These are phyloP conservation scores for Termitomyces sp. DNA, from an alignment of 768 basidiomycete species.

Conservation along the genomic window DNA sequence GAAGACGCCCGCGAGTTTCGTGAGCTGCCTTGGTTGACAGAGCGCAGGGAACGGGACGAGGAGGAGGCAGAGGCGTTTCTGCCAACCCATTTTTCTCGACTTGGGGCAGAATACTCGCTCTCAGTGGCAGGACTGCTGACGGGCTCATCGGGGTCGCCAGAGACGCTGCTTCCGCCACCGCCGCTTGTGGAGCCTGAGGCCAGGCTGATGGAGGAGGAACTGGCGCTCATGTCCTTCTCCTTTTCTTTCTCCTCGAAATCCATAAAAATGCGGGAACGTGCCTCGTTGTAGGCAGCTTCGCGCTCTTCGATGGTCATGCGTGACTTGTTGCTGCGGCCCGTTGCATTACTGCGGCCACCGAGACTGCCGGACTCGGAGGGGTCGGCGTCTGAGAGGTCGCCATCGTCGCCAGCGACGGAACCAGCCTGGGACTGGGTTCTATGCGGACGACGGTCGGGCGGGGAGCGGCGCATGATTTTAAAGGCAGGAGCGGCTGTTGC, in stretches of 20 bases:
- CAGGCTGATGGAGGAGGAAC: conserved; percentile 69
- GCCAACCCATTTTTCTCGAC: conserved; percentile 50
- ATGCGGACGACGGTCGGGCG: conserved; percentile 40
- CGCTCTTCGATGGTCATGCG: conserved; percentile 79
- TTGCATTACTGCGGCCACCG: conserved; percentile 61
- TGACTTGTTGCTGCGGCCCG: conserved; percentile 58
- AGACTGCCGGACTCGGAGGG: conserved; percentile 77
- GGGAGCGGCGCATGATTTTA: conserved; percentile 78
- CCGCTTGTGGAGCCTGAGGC: conserved; percentile 53
- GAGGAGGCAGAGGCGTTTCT: conserved; percentile 45
- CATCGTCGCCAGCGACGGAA: conserved; percentile 71
- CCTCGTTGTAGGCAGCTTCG: conserved; percentile 86
- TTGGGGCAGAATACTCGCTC: conserved; percentile 68
- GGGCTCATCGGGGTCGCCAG: conserved; percentile 62
- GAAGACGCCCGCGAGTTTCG: conserved; percentile 72
- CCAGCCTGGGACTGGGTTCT: conserved; percentile 65
- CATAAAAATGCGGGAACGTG: conserved; percentile 83
- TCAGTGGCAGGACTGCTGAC: conserved; percentile 71
- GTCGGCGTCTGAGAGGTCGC: conserved; percentile 71
- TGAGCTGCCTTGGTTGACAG: conserved; percentile 52
- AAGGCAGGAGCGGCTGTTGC: conserved; percentile 67
- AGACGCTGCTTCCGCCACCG: conserved; percentile 50
- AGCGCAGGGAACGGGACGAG: conserved; percentile 54
- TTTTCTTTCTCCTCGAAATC: conserved; percentile 72
- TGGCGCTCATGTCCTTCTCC: conserved; percentile 68